Conservation (phyloP, 352 stramenopile species). For the Phytophthora tentaculata region DNA sequence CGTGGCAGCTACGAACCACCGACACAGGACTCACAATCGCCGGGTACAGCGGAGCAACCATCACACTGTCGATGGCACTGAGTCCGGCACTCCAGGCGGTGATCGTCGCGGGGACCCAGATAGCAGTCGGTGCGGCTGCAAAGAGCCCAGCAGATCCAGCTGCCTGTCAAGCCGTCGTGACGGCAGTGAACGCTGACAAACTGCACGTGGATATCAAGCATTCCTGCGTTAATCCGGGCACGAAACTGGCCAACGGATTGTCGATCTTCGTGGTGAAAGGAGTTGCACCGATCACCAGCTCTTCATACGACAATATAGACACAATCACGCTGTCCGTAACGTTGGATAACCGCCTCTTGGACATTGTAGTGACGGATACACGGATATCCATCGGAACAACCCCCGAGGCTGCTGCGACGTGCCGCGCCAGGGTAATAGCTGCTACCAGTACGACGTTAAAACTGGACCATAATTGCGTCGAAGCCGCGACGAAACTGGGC, state of each 20-base stretch:
- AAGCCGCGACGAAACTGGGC: constrained; percentile 34
- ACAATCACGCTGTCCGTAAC: constrained; percentile 27
- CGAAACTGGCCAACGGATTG: constrained; percentile 15
- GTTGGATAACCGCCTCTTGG: constrained; percentile 25
- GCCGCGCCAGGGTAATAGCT: constrained; percentile 23
- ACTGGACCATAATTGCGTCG: constrained; percentile 37
- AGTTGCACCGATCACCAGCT: constrained; percentile 23
- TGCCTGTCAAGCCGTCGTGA: constrained; percentile 32
- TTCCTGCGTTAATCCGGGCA: constrained; percentile 19
- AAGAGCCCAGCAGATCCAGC: constrained; percentile 32
- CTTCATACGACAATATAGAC: constrained; percentile 6
- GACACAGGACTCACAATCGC: constrained; percentile 39
- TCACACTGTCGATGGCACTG: constrained; percentile 57
- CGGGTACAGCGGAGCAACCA: constrained; percentile 32
- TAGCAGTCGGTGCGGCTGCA: constrained; percentile 45
- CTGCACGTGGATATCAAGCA: constrained; percentile 26
- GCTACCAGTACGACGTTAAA: constrained; percentile 22
- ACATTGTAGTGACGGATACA: constrained; percentile 31
- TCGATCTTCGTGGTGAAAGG: constrained; percentile 31
- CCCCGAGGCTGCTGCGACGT: constrained; percentile 25
- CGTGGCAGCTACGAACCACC: constrained; percentile 48
- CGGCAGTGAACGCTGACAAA: constrained; percentile 20
- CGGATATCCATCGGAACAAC: constrained; percentile 33
- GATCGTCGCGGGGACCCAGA: constrained; percentile 40
- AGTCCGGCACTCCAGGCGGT: constrained; percentile 27